Conservation (phyloP, 1,284 basidiomycete genomes). For the Cystobasidium slooffiae region DNA sequence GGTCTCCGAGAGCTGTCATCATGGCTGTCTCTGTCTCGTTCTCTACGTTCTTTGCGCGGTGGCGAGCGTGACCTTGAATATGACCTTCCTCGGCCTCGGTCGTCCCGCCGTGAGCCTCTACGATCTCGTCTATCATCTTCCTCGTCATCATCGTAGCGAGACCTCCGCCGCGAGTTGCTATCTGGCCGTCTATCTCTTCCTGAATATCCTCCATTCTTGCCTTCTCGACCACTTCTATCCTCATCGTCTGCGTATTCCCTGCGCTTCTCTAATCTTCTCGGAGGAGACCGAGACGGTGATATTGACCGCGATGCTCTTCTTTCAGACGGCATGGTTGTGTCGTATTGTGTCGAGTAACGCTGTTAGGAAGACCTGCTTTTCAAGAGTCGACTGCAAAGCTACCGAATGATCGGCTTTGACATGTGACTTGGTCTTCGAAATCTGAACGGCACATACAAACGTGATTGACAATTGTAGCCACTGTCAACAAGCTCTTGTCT, state of each 20-base stretch:
- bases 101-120: slow-evolving; percentile 2
- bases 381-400: too few species aligned
- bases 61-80: slow-evolving; percentile 21
- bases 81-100: slow-evolving; percentile 5
- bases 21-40: slow-evolving; percentile 11
- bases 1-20: not conserved
- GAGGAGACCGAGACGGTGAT: not conserved
- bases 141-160: slow-evolving; percentile 17
- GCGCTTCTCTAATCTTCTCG: not conserved
- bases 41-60: slow-evolving; percentile 3
- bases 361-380: too few species aligned
- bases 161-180: slow-evolving; percentile 10
- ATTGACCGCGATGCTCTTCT: not conserved
- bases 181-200: slow-evolving; percentile 5
- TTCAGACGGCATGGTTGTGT: slow-evolving; percentile 8
- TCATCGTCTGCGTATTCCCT: not conserved
- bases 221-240: not conserved
- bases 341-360: not conserved
- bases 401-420: too few species aligned
- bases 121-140: slow-evolving; percentile 19
- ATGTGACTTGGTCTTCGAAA: too few species aligned
- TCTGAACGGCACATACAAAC: too few species aligned
- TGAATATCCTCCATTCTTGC: not conserved
- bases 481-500: too few species aligned
- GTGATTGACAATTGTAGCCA: too few species aligned